Evolutionary conservation across 1,139 yeast species (phyloP).

Genomic region (Scheffersomyces lignicola): DNA sequence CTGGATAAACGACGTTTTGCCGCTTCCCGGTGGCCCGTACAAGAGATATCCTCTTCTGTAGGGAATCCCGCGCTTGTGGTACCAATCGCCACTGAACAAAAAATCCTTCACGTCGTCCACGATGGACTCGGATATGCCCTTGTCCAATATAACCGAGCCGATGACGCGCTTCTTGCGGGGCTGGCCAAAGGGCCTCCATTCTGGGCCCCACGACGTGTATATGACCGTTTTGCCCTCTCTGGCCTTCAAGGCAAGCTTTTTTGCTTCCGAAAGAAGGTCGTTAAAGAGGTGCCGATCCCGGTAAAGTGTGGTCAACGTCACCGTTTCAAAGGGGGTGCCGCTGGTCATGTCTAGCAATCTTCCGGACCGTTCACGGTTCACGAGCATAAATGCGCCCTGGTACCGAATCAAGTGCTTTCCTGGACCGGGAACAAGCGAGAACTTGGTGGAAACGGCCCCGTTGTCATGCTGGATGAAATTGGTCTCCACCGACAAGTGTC

Average conservation of each 20-base stretch:
- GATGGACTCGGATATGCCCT: conserved; percentile 66
- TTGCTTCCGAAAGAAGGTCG: conserved; percentile 82
- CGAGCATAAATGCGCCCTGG: conserved; percentile 84
- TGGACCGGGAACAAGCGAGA: conserved; percentile 96
- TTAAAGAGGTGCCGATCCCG: conserved; percentile 72
- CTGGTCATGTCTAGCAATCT: conserved; percentile 83
- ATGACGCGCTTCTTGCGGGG: conserved; percentile 85
- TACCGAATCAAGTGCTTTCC: conserved; percentile 88
- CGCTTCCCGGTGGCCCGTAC: conserved; percentile 98
- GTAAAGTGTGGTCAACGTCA: conserved; percentile 85
- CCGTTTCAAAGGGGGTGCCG: conserved; percentile 96
- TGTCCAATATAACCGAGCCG: conserved; percentile 83
- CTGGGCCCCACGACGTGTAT: conserved; percentile 96
- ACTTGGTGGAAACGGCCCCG: conserved; percentile 85
- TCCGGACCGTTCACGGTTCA: conserved; percentile 88
- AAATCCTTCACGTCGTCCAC: conserved; percentile 78
- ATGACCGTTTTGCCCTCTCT: conserved; percentile 94
- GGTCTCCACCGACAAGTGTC: conserved; percentile 91
- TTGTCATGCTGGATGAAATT: conserved; percentile 86
- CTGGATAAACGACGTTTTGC: conserved; percentile 93
- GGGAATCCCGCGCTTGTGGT: conserved; percentile 93
- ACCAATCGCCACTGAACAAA: conserved; percentile 82
- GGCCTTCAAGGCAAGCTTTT: conserved; percentile 73
- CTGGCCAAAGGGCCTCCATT: conserved; percentile 98
- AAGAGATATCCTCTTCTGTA: conserved; percentile 91